These are phyloP conservation scores for Simplicillium aogashimaense DNA, from an alignment of 2,329 filamentous ascomycete genomes.

Conservation along the genomic window DNA sequence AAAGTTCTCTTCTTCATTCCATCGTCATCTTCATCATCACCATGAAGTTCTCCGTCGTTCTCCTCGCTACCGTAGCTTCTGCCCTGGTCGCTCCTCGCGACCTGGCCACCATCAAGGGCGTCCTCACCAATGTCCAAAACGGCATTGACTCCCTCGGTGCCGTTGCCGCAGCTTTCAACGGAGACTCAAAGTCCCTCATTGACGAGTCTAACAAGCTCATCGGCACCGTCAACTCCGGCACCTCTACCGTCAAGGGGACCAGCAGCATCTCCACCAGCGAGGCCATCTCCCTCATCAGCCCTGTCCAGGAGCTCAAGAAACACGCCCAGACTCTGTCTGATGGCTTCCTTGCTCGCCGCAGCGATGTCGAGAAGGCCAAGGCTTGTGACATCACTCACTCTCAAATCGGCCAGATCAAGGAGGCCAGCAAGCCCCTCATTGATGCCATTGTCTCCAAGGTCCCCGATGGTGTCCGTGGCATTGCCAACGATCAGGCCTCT, in stretches of 20 bases:
- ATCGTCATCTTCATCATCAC: background rate
- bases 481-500: conserved; percentile 12
- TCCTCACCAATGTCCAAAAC: conserved; percentile 8
- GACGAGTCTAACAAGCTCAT: conserved; percentile 1
- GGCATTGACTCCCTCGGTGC: background rate
- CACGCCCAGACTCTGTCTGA: conserved; percentile 10
- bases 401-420: conserved; percentile 11
- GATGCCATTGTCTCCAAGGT: conserved; percentile 14
- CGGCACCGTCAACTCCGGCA: conserved; percentile 1
- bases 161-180: conserved; percentile 1
- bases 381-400: conserved; percentile 13
- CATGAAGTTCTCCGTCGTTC: conserved; percentile 12
- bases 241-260: conserved; percentile 6
- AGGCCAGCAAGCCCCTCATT: conserved; percentile 12
- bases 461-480: conserved; percentile 11
- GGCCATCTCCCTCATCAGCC: conserved; percentile 8
- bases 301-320: conserved; percentile 11
- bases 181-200: background rate
- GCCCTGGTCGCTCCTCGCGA: conserved; percentile 9
- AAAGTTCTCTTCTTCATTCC: no score
- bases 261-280: conserved; percentile 9
- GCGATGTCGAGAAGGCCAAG: conserved; percentile 12
- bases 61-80: conserved; percentile 9
- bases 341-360: conserved; percentile 14
- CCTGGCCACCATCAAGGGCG: conserved; percentile 7